Conservation (phyloP, 2,329 filamentous ascomycete genomes). For the Fusarium sp. region DNA sequence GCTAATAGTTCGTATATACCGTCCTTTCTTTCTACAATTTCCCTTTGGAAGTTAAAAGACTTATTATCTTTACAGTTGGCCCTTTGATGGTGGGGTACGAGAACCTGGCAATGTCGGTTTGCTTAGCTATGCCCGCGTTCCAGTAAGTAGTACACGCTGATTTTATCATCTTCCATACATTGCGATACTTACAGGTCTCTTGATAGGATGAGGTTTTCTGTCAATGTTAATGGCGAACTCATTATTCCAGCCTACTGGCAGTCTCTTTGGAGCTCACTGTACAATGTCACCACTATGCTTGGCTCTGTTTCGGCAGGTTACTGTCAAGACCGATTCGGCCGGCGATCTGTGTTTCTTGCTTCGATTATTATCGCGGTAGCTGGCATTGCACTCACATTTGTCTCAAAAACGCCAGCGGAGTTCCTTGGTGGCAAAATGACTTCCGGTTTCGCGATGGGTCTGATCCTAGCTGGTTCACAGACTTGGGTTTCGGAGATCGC, state of each 20-base stretch:
- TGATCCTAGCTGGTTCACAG: constrained; percentile 8
- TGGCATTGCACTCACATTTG: constrained; percentile 3
- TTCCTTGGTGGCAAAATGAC: constrained; percentile 14
- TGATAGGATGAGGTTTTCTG: constrained; percentile 4
- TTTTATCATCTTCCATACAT: background rate
- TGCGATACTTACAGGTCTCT: background rate
- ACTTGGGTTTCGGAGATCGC: constrained; percentile 17
- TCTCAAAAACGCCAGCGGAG: constrained; percentile 6
- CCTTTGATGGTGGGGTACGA: constrained; percentile 14
- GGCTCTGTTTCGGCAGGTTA: constrained; percentile 7
- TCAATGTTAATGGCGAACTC: constrained; percentile 1
- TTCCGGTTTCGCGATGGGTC: constrained; percentile 7
- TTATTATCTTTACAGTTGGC: background rate
- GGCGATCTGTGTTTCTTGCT: constrained; percentile 8
- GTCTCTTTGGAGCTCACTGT: constrained; percentile 12
- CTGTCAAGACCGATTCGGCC: constrained; percentile 9
- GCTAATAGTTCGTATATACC: constrained; percentile 2
- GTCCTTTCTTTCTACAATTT: background rate
- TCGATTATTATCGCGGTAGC: background rate
- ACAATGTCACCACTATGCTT: constrained; percentile 7
- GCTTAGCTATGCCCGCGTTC: constrained; percentile 14
- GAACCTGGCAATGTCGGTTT: constrained; percentile 9
- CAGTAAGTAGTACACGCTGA: background rate
- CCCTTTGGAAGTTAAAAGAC: background rate
- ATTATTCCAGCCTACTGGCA: constrained; percentile 22